These are phyloP conservation scores for Pseudophaeomoniella oleicola DNA, from an alignment of 2,329 filamentous ascomycete species.

Conservation along the genomic window DNA sequence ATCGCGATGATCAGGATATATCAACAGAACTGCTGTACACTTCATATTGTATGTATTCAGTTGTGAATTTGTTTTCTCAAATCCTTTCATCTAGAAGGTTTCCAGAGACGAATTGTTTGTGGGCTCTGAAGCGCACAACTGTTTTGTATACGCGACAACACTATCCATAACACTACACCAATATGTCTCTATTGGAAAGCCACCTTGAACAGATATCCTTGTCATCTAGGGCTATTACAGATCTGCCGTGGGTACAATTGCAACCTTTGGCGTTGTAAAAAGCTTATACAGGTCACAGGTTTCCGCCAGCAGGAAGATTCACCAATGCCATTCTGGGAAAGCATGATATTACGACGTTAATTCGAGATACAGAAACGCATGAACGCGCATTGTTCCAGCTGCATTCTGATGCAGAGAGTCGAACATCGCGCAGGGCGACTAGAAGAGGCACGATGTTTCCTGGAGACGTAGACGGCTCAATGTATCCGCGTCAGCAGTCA, in stretches of 20 bases:
- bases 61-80: no score
- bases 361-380: constrained; percentile 87
- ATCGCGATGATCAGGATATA: no score
- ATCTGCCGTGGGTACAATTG: constrained; percentile 46
- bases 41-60: no score
- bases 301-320: constrained; percentile 84
- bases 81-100: no score
- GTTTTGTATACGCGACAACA: no score
- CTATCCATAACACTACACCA: no score
- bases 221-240: constrained; percentile 62
- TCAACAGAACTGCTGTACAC: no score
- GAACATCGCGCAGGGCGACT: constrained; percentile 28
- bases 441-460: constrained; percentile 36
- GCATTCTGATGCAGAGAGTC: constrained; percentile 49
- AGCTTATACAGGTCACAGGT: constrained; percentile 37
- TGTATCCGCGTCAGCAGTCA: constrained; percentile 47
- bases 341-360: constrained; percentile 85
- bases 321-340: constrained; percentile 79
- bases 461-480: constrained; percentile 16
- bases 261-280: no score
- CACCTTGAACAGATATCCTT: constrained; percentile 65
- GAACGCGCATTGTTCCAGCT: constrained; percentile 92
- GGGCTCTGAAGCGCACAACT: no score
- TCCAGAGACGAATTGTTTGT: no score
- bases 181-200: constrained; percentile 56